Evolutionary conservation across 371 early-diverging fungal species (phyloP), one percentile per base, ranked within the genome.

Genomic region (Umbelopsis sp.): DNA sequence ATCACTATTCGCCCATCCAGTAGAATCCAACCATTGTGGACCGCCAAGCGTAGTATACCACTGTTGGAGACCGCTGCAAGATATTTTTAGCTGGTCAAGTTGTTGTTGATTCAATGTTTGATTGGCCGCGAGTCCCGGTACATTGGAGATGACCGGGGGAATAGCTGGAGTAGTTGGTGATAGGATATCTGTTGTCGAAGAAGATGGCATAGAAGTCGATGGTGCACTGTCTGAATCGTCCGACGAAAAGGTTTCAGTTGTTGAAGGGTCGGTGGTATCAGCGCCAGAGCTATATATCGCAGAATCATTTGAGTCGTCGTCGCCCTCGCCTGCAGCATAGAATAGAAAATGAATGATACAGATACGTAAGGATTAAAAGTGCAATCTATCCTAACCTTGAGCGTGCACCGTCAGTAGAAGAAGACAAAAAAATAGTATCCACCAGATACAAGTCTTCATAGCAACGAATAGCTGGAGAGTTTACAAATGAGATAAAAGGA

Each of bases 1-100:
- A 62, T 84, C 71, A 3, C 50, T 65, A 14, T 73, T 76, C 24
- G 74, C 69, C 84, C 81, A 84, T n/a, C 81, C 80, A 2, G 74
- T 76, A 18, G 64, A 67, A 35, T 75, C 67, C 9, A 72, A 44
- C 84, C 84, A 84, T 24, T 52, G 41, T 24, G 72, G 74, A 2
- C 84, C 84, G 57, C 76, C 76, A 18, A 79, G 50, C 8, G 71
- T 51, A 4, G 69, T 70, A 37, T 72, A 84, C 66, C 75, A 70
- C 29, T 78, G 74, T 46, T 77, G 71, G 0, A 84, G 63, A 20
- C 76, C 78, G 9, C 65, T 50, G 53, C 84, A 84, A 16, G 72
- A 70, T 25, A 48, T 29, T 41, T 67, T 48, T 35, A 67, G 52
- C 16, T 48, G 44, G 52, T 24, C 52, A 4, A 51, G 52, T 44